Conservation (phyloP, 169 alveolate species). For the Cryptosporidium xiaoi region DNA sequence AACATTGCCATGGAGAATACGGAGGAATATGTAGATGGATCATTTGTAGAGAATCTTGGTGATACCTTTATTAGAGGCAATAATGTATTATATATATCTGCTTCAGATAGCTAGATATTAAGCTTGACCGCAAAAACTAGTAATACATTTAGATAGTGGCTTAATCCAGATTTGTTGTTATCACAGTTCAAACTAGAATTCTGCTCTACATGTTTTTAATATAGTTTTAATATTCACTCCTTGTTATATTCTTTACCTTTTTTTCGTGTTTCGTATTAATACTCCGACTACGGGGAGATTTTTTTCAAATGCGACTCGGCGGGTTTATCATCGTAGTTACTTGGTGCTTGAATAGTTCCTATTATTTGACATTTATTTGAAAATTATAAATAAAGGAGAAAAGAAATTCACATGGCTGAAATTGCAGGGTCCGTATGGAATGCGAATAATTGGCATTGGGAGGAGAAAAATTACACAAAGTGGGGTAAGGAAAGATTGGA, state of each 20-base stretch:
- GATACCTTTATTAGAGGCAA: constrained; percentile 90
- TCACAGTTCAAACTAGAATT: background rate
- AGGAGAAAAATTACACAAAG: constrained; percentile 77
- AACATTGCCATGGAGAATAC: constrained; percentile 87
- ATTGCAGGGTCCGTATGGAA: constrained; percentile 78
- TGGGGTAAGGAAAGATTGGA: constrained; percentile 78
- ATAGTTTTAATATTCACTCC: too few relatives aligned
- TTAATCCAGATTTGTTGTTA: background rate
- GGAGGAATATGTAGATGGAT: constrained; percentile 84
- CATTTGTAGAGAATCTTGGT: constrained; percentile 82
- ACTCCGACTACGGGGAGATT: background rate
- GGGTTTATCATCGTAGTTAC: too few relatives aligned
- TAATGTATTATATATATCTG: constrained; percentile 81
- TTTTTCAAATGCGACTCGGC: too few relatives aligned
- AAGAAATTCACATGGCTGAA: constrained; percentile 12
- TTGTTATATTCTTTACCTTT: background rate
- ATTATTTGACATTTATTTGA: background rate
- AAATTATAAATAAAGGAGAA: too few relatives aligned
- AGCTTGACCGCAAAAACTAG: background rate
- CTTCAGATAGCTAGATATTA: constrained; percentile 1
- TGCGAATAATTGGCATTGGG: constrained; percentile 82
- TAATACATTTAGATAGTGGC: background rate
- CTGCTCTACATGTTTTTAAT: too few relatives aligned
- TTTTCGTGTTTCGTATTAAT: background rate
- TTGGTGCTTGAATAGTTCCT: too few relatives aligned